Percentiles rank a stretch among this genome's conserved stretches.
Conservation (phyloP, 176 grass and related monocot genomes). For the Oryza brachyantha region DNA sequence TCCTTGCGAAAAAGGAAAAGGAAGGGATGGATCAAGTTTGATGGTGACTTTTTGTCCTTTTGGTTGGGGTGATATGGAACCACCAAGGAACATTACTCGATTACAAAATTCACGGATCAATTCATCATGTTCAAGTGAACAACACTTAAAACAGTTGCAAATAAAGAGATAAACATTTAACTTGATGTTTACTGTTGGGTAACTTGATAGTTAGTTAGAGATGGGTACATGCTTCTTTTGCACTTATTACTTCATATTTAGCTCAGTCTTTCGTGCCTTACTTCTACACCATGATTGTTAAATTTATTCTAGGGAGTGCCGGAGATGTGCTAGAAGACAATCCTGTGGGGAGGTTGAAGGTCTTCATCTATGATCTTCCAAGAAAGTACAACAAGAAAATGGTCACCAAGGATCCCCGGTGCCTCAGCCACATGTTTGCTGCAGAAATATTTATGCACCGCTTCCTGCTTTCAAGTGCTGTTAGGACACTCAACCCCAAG, state of each 20-base stretch:
- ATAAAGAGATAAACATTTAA: background rate
- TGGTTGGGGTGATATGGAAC: background rate
- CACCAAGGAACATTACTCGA: background rate
- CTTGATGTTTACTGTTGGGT: background rate
- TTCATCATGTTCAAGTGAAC: background rate
- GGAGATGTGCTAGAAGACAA: conserved; percentile 97
- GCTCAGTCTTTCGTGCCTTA: background rate
- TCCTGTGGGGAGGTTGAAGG: conserved; percentile 88
- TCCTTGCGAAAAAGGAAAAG: too few relatives aligned
- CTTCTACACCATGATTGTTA: background rate
- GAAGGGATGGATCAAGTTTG: background rate
- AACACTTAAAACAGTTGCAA: background rate
- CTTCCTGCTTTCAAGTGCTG: conserved; percentile 83
- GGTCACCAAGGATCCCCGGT: conserved; percentile 85
- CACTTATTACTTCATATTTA: conserved; percentile 2
- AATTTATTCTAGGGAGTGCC: conserved; percentile 76
- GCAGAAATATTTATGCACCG: conserved; percentile 98
- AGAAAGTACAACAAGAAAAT: conserved; percentile 99
- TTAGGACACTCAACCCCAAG: conserved; percentile 84
- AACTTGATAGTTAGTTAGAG: background rate
- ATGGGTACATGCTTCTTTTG: background rate
- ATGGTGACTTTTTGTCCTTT: background rate
- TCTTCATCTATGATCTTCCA: conserved; percentile 88
- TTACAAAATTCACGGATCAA: conserved; percentile 4
- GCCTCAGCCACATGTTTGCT: conserved; percentile 93